A percentile compares a stretch with the other conserved stretches of the same genome.
Evolutionary conservation across 116 monocot species (phyloP).

Genomic region (Cymodocea nodosa): DNA sequence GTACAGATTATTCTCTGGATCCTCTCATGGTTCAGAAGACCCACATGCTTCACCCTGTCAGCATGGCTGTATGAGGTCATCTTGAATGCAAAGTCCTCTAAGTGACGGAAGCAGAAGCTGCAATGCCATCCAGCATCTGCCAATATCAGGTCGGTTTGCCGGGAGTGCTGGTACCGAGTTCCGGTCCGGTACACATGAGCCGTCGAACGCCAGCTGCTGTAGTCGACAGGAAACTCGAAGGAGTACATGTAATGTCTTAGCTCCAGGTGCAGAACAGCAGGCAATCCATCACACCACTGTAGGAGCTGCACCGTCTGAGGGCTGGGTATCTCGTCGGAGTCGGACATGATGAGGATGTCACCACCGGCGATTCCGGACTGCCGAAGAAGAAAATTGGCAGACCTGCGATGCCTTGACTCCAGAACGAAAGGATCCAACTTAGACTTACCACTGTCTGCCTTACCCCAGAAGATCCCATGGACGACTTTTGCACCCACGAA

Average conservation of each 20-base stretch:
- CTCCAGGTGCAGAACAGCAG: slow-evolving; percentile 72
- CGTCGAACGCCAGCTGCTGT: slow-evolving; percentile 72
- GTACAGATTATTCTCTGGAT: slow-evolving; percentile 79
- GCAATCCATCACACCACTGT: slow-evolving; percentile 78
- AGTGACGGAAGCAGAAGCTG: slow-evolving; percentile 77
- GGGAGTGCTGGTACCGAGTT: slow-evolving; percentile 61
- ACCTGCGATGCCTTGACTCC: slow-evolving; percentile 42
- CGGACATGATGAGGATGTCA: slow-evolving; percentile 74
- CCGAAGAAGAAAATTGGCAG: slow-evolving; percentile 43
- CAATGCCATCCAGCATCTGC: slow-evolving; percentile 97
- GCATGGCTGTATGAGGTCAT: slow-evolving; percentile 94
- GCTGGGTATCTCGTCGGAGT: slow-evolving; percentile 88
- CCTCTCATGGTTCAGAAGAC: slow-evolving; percentile 33
- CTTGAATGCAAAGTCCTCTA: slow-evolving; percentile 76
- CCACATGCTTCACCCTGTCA: slow-evolving; percentile 39
- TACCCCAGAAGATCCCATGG: slow-evolving; percentile 22
- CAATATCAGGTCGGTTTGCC: slow-evolving; percentile 52
- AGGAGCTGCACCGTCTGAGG: slow-evolving; percentile 52
- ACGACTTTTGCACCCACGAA: slow-evolving; percentile 43
- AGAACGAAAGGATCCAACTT: slow-evolving; percentile 41
- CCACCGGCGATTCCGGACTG: slow-evolving; percentile 37
- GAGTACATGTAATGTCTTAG: slow-evolving; percentile 84
- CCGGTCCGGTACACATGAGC: slow-evolving; percentile 28
- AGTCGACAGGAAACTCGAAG: slow-evolving; percentile 79
- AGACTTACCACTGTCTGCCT: slow-evolving; percentile 1